Conservation (phyloP, 176 grass and related monocot species). For the Tillandsia fasciculata region DNA sequence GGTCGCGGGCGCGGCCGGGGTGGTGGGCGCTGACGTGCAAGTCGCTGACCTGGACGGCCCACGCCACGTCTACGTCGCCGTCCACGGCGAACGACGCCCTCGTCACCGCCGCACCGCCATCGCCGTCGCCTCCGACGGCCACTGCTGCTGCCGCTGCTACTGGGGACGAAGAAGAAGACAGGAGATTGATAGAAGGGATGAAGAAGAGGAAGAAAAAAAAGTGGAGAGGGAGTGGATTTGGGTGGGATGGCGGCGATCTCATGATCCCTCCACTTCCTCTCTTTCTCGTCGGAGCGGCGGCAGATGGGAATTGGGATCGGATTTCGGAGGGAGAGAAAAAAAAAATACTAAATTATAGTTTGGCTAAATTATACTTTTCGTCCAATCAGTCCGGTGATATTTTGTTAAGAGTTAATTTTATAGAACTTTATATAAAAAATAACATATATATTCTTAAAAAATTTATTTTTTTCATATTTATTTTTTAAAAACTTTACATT, state of each 20-base stretch:
- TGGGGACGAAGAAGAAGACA: not conserved
- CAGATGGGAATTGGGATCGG: not conserved
- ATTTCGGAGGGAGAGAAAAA: too few species aligned
- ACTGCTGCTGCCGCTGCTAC: not conserved
- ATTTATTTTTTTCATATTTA: too few species aligned
- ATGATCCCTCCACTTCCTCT: not conserved
- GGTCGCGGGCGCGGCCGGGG: constrained; percentile 55
- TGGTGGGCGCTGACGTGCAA: constrained; percentile 69
- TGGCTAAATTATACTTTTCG: too few species aligned
- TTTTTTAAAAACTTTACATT: too few species aligned
- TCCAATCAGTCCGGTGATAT: too few species aligned
- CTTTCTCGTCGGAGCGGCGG: not conserved
- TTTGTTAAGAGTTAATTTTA: too few species aligned
- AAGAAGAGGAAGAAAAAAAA: not conserved
- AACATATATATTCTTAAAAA: too few species aligned
- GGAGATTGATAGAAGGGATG: not conserved
- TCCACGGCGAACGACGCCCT: constrained; percentile 61
- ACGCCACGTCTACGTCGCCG: constrained; percentile 68
- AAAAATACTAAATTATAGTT: too few species aligned
- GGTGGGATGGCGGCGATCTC: not conserved
- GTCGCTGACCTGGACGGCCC: constrained; percentile 75
- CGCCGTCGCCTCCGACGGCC: constrained; percentile 11
- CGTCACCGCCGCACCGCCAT: constrained; percentile 24
- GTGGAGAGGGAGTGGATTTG: not conserved
- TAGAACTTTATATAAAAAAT: too few species aligned